phyloP scores from a whole-genome alignment of 73 alveolate species.

The Paramecium biaurelia region DNA sequence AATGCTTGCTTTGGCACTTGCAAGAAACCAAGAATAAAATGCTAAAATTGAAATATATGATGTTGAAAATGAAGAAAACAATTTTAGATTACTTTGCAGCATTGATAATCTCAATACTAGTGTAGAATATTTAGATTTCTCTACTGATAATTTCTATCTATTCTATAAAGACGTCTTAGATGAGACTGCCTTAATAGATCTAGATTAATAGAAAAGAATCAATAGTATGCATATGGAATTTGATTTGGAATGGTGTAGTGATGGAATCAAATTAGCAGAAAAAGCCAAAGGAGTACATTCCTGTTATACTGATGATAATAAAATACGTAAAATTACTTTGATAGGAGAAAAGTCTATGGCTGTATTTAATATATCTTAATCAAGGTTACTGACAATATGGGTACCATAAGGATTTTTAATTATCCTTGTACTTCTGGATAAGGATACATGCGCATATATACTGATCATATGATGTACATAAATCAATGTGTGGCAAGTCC shows the following conservation, averaged over 20 bases:
- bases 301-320: conserved; percentile 83
- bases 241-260: conserved; percentile 95
- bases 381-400: conserved; percentile 89
- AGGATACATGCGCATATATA: conserved; percentile 81
- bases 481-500: conserved; percentile 77
- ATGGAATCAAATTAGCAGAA: conserved; percentile 87
- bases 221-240: conserved; percentile 78
- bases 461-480: conserved; percentile 85
- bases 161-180: conserved; percentile 80
- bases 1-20: conserved; percentile 55
- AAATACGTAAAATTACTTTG: conserved; percentile 78
- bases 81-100: conserved; percentile 70
- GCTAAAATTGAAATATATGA: conserved; percentile 62
- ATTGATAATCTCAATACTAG: conserved; percentile 71
- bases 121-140: conserved; percentile 80
- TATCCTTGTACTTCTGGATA: conserved; percentile 61
- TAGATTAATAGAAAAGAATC: conserved; percentile 65
- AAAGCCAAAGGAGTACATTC: conserved; percentile 88
- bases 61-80: conserved; percentile 67
- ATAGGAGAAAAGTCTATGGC: conserved; percentile 81
- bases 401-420: conserved; percentile 74
- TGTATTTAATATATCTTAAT: conserved; percentile 39
- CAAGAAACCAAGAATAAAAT: conserved; percentile 49
- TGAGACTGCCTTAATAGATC: conserved; percentile 75
- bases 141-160: conserved; percentile 81